Conservation (phyloP, 495 filamentous ascomycete genomes). For the Baudoinia panamericana region DNA sequence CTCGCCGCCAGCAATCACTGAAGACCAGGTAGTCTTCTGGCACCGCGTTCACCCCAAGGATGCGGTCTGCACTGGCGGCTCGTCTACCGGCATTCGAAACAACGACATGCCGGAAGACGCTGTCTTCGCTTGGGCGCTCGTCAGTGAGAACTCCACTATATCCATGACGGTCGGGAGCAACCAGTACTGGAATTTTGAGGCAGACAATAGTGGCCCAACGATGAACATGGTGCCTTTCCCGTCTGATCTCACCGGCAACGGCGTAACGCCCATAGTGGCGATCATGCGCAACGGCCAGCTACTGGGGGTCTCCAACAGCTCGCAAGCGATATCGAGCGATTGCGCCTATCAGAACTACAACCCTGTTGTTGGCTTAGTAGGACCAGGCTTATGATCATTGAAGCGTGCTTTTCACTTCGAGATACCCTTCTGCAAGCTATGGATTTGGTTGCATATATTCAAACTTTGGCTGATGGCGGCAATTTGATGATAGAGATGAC, state of each 20-base stretch:
- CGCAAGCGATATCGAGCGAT: slow-evolving; percentile 1
- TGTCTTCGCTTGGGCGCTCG: slow-evolving; percentile 24
- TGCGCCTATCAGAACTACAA: slow-evolving; percentile 18
- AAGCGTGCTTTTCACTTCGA: slow-evolving; percentile 1
- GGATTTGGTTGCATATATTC: too few species aligned
- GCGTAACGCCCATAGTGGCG: slow-evolving; percentile 12
- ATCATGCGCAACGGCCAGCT: slow-evolving; percentile 12
- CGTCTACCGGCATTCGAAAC: slow-evolving; percentile 13
- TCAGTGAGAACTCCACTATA: slow-evolving; percentile 12
- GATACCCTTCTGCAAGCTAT: slow-evolving; percentile 7
- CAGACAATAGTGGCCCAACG: slow-evolving; percentile 7
- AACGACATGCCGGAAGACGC: slow-evolving; percentile 14
- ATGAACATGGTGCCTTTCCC: slow-evolving; percentile 20
- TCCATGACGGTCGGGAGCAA: slow-evolving; percentile 18
- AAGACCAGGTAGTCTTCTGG: slow-evolving; percentile 23
- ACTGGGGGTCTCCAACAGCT: slow-evolving; percentile 6
- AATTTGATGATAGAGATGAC: too few species aligned
- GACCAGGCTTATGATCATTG: slow-evolving; percentile 3
- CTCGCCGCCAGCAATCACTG: slow-evolving; percentile 6
- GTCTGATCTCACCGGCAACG: slow-evolving; percentile 6
- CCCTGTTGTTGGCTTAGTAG: slow-evolving; percentile 16
- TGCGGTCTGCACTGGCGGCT: slow-evolving; percentile 16
- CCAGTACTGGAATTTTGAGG: slow-evolving; percentile 16
- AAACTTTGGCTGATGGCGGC: too few species aligned
- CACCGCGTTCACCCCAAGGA: slow-evolving; percentile 21